phyloP scores from a whole-genome alignment of 345 rosid species.

The Carallia pectinifolia region DNA sequence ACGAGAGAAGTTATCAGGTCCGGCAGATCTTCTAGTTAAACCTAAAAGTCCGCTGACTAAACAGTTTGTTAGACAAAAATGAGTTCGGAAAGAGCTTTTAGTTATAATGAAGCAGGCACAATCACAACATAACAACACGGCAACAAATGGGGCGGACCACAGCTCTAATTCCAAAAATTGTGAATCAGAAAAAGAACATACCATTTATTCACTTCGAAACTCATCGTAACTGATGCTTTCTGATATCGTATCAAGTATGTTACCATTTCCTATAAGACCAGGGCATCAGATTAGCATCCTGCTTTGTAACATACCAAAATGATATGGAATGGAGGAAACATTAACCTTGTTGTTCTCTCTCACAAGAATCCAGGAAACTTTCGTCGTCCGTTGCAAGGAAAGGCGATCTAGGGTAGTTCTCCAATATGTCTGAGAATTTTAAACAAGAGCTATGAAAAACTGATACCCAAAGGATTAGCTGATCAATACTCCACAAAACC shows the following conservation, averaged over 20 bases:
- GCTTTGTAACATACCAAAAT: neutral
- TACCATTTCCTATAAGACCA: constrained; percentile 59
- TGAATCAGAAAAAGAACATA: constrained; percentile 1
- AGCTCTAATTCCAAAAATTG: neutral
- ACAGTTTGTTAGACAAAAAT: no score
- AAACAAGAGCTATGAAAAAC: neutral
- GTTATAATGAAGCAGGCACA: no score
- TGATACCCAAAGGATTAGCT: neutral
- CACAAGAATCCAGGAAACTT: constrained; percentile 23
- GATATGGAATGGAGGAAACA: neutral
- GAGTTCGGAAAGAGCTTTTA: no score
- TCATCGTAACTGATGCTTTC: constrained; percentile 86
- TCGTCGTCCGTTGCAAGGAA: constrained; percentile 45
- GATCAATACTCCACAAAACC: neutral
- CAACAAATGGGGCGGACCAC: no score
- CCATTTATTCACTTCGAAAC: constrained; percentile 63
- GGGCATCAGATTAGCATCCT: constrained; percentile 19
- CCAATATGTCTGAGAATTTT: constrained; percentile 66
- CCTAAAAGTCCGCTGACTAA: no score
- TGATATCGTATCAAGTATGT: constrained; percentile 78
- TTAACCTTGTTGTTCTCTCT: constrained; percentile 31
- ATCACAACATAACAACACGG: no score
- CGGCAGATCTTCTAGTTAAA: no score
- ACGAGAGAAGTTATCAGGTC: no score
- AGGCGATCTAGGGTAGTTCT: constrained; percentile 81